These are phyloP conservation scores for Tylopilus felleus DNA, from an alignment of 768 basidiomycete genomes.

Conservation along the genomic window DNA sequence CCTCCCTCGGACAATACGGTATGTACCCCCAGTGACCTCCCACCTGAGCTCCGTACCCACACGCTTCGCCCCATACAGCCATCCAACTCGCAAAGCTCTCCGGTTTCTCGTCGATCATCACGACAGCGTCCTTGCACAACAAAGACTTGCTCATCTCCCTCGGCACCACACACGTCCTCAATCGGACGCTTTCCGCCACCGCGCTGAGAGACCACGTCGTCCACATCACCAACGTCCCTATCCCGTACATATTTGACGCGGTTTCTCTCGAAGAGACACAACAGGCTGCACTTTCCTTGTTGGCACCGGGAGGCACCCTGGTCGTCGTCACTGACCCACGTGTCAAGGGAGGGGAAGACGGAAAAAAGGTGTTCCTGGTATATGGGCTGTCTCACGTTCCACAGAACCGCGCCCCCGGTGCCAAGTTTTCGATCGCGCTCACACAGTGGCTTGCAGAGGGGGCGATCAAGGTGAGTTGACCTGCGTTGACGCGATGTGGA, in stretches of 20 bases:
- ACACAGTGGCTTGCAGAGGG: constrained; percentile 19
- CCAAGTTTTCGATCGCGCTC: constrained; percentile 9
- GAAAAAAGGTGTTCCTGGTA: background rate
- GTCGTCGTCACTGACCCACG: constrained; percentile 1
- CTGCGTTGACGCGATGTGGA: background rate
- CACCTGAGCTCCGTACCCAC: background rate
- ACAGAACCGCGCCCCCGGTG: constrained; percentile 7
- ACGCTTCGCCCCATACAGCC: constrained; percentile 6
- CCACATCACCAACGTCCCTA: background rate
- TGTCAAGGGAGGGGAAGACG: background rate
- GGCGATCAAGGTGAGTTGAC: constrained; percentile 12
- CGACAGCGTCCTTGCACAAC: constrained; percentile 37
- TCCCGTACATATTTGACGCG: constrained; percentile 26
- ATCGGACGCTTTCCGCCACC: constrained; percentile 21
- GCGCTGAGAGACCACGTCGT: constrained; percentile 8
- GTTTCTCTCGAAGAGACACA: constrained; percentile 35
- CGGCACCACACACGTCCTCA: constrained; percentile 38
- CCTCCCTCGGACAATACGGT: constrained; percentile 39
- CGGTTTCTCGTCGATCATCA: constrained; percentile 36
- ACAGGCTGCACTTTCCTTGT: constrained; percentile 23
- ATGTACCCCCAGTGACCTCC: background rate
- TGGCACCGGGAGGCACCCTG: constrained; percentile 31
- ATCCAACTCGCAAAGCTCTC: constrained; percentile 35
- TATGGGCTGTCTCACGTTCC: constrained; percentile 2
- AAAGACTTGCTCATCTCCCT: constrained; percentile 26